Conservation (phyloP, 2,329 filamentous ascomycete species). For the Aspergillus sp. region DNA sequence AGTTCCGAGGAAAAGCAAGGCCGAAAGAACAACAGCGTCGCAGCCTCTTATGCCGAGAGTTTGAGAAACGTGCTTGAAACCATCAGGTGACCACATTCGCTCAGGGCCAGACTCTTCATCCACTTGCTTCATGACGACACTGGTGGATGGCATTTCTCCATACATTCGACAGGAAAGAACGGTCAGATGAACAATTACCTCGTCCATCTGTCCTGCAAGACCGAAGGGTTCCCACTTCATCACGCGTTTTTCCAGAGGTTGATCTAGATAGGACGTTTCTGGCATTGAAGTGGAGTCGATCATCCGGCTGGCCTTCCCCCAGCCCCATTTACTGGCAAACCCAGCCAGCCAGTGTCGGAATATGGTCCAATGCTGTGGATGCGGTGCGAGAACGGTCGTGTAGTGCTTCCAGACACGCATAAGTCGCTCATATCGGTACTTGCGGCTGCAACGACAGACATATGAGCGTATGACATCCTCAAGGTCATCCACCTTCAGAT, state of each 20-base stretch:
- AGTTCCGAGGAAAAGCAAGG: slow-evolving; percentile 18
- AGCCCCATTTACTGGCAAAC: neutral
- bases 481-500: neutral
- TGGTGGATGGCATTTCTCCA: neutral
- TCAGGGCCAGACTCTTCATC: neutral
- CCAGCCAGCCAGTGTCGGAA: neutral
- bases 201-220: too few species aligned
- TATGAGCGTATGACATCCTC: neutral
- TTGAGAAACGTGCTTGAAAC: too few species aligned
- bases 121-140: neutral
- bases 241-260: too few species aligned
- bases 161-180: neutral
- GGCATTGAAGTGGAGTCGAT: neutral
- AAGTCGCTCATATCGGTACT: neutral
- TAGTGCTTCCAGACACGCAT: neutral
- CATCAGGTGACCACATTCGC: neutral
- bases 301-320: neutral
- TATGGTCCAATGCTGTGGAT: neutral
- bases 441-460: neutral
- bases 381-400: neutral
- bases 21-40: slow-evolving; percentile 16
- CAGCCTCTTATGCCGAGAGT: neutral
- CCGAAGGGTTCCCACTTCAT: too few species aligned
- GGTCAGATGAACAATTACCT: neutral
- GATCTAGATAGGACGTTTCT: too few species aligned